phyloP scores from a whole-genome alignment of 345 rosid species.

The Conringia planisiliqua region DNA sequence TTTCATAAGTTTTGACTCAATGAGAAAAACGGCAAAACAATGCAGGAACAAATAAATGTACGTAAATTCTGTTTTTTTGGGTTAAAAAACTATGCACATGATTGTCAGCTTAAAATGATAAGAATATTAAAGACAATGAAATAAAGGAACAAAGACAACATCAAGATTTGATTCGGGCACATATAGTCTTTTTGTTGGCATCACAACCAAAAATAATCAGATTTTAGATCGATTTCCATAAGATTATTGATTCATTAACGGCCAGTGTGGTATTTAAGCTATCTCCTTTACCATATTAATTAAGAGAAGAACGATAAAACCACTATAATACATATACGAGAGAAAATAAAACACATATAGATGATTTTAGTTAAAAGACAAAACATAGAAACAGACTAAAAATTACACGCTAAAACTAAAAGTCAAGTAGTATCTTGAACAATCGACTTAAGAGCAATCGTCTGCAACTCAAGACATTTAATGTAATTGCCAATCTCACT shows the following conservation, averaged over 20 bases:
- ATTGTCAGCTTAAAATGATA: conserved; percentile 18
- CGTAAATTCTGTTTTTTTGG: not conserved
- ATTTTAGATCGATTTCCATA: not conserved
- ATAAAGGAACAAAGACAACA: not conserved
- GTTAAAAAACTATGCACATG: not conserved
- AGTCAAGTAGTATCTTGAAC: conserved; percentile 29
- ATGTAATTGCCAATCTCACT: conserved; percentile 43
- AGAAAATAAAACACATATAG: not conserved
- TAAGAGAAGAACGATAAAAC: not conserved
- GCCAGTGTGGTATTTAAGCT: not conserved
- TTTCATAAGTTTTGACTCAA: not conserved
- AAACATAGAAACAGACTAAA: conserved; percentile 13
- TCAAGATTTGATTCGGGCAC: not conserved
- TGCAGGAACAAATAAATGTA: not conserved
- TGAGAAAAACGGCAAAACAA: not conserved
- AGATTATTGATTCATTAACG: not conserved
- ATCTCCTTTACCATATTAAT: not conserved
- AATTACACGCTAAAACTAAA: conserved; percentile 22
- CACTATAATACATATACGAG: not conserved
- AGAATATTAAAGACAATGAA: conserved; percentile 1
- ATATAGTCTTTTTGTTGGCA: not conserved
- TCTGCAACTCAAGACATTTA: conserved; percentile 46
- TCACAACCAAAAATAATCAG: conserved; percentile 1
- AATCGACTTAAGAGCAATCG: conserved; percentile 37
- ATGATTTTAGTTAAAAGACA: not conserved